Conservation (phyloP, 2,329 filamentous ascomycete species). For the Cryoendolithus antarcticus region DNA sequence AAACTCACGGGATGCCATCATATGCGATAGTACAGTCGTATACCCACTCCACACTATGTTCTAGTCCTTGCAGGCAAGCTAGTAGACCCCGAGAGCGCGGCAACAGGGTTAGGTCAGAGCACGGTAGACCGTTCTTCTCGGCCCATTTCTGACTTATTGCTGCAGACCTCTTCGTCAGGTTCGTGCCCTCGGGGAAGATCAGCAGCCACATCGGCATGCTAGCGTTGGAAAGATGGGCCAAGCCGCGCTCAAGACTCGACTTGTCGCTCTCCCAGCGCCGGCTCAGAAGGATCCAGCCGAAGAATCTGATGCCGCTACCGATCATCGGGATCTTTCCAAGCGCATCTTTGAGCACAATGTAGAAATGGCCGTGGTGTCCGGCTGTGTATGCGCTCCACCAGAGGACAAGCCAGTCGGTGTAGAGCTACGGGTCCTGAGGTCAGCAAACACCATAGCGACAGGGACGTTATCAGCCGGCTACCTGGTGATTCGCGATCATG, state of each 20-base stretch:
- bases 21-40: too few species aligned
- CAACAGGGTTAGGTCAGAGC: constrained; percentile 57
- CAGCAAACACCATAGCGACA: too few species aligned
- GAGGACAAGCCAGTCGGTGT: too few species aligned
- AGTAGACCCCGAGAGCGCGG: constrained; percentile 65
- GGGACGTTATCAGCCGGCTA: too few species aligned
- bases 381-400: too few species aligned
- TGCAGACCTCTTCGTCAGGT: constrained; percentile 61
- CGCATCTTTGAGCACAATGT: too few species aligned
- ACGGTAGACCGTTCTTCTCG: constrained; percentile 55
- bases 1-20: too few species aligned
- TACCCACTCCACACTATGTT: too few species aligned
- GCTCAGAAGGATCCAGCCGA: constrained; percentile 77
- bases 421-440: too few species aligned
- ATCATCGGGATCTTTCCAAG: constrained; percentile 55
- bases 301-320: constrained; percentile 68
- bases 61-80: too few species aligned
- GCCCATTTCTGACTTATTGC: constrained; percentile 62
- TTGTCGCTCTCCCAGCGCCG: constrained; percentile 72
- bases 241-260: constrained; percentile 56
- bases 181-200: constrained; percentile 77
- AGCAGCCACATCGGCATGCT: constrained; percentile 76
- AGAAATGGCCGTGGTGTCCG: too few species aligned
- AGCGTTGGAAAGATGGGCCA: constrained; percentile 55
- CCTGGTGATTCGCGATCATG: too few species aligned